Percentiles rank a stretch among this genome's conserved stretches.
These are phyloP conservation scores for Candida jianshihensis DNA, from an alignment of 805 yeast species.

Conservation along the genomic window DNA sequence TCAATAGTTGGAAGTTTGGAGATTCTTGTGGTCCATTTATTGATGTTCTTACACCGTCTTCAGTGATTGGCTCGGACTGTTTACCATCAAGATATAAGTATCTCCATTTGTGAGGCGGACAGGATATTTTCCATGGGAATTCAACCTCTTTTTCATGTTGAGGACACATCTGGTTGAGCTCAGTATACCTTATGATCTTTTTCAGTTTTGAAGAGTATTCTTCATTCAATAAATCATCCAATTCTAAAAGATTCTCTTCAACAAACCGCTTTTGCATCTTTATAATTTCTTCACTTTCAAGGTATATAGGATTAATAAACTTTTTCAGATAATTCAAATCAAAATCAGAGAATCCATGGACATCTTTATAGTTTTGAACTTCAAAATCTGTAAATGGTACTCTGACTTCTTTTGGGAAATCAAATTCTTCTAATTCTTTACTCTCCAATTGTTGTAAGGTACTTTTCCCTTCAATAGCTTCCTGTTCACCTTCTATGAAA, in stretches of 20 bases:
- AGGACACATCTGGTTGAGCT: slow-evolving; percentile 59
- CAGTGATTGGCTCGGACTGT: slow-evolving; percentile 25
- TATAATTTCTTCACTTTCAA: slow-evolving; percentile 32
- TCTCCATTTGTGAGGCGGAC: slow-evolving; percentile 91
- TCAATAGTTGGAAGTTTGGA: slow-evolving; percentile 44
- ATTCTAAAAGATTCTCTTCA: slow-evolving; percentile 63
- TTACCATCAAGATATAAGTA: slow-evolving; percentile 76
- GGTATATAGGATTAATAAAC: slow-evolving; percentile 50
- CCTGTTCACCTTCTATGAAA: slow-evolving; percentile 75
- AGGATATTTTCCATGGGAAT: slow-evolving; percentile 83
- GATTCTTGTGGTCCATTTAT: slow-evolving; percentile 39
- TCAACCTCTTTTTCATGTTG: slow-evolving; percentile 42
- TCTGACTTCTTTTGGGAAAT: slow-evolving; percentile 65
- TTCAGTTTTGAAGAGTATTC: slow-evolving; percentile 44
- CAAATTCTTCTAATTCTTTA: slow-evolving; percentile 69
- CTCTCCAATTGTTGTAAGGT: slow-evolving; percentile 77
- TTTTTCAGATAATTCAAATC: slow-evolving; percentile 46
- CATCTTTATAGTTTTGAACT: slow-evolving; percentile 22
- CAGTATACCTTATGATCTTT: slow-evolving; percentile 44
- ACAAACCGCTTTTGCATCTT: slow-evolving; percentile 46
- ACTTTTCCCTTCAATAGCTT: slow-evolving; percentile 61
- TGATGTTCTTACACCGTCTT: slow-evolving; percentile 24
- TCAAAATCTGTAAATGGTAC: slow-evolving; percentile 35
- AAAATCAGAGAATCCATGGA: slow-evolving; percentile 21
- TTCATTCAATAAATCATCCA: slow-evolving; percentile 54